Percentiles rank a stretch among this genome's conserved stretches.
Conservation (phyloP, 257 asterid genomes). For the Cruciata laevipes region DNA sequence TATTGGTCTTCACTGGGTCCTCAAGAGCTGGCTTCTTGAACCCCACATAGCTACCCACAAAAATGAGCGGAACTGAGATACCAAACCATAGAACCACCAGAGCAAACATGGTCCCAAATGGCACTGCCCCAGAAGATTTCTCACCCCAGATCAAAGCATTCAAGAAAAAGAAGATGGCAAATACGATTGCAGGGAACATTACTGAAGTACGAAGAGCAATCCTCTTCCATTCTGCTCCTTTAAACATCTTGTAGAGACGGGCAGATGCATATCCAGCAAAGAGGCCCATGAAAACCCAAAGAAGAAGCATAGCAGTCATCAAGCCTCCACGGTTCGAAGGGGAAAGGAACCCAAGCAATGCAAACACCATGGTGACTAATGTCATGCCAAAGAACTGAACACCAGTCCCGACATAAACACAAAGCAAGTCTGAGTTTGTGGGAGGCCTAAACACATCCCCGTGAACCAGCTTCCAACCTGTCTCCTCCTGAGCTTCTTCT, state of each 20-base stretch:
- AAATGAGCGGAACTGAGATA: slow-evolving; percentile 79
- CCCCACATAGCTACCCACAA: slow-evolving; percentile 74
- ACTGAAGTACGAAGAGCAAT: slow-evolving; percentile 70
- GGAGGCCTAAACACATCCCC: slow-evolving; percentile 93
- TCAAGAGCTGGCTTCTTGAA: slow-evolving; percentile 72
- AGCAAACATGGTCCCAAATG: slow-evolving; percentile 83
- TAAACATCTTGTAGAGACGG: slow-evolving; percentile 87
- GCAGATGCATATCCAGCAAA: slow-evolving; percentile 81
- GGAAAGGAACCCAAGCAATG: slow-evolving; percentile 76
- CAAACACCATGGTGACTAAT: slow-evolving; percentile 72
- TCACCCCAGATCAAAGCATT: slow-evolving; percentile 89
- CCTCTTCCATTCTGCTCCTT: slow-evolving; percentile 87
- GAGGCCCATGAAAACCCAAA: slow-evolving; percentile 90
- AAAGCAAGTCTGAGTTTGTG: slow-evolving; percentile 64
- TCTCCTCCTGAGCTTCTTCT: slow-evolving; percentile 93
- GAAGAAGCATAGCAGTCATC: slow-evolving; percentile 88
- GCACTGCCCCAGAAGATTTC: slow-evolving; percentile 87
- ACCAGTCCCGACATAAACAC: slow-evolving; percentile 84
- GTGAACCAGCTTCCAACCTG: slow-evolving; percentile 94
- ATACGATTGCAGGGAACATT: slow-evolving; percentile 65
- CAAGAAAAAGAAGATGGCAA: slow-evolving; percentile 56
- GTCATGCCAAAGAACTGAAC: slow-evolving; percentile 80
- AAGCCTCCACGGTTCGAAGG: slow-evolving; percentile 91
- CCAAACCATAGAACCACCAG: slow-evolving; percentile 80
- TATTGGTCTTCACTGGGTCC: slow-evolving; percentile 86